These are phyloP conservation scores for Plasmodium vivax DNA, from an alignment of 169 alveolate genomes.

Conservation along the genomic window DNA sequence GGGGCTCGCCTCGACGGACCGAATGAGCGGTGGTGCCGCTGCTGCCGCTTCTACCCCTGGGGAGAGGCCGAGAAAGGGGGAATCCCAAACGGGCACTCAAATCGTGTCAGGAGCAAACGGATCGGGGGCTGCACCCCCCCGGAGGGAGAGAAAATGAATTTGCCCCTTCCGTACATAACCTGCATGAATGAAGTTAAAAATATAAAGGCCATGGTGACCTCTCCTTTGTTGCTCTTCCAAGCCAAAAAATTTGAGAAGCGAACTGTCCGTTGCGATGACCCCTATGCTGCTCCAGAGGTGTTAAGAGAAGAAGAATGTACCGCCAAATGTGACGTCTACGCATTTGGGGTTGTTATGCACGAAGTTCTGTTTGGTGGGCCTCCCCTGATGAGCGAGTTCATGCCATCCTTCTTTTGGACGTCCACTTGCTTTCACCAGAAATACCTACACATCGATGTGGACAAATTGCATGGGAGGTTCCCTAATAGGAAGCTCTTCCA, in stretches of 20 bases:
- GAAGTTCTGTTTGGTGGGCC: constrained; percentile 78
- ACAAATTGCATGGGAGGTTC: not conserved
- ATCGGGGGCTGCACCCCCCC: not conserved
- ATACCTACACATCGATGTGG: constrained; percentile 24
- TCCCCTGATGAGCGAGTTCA: constrained; percentile 12
- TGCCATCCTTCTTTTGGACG: constrained; percentile 18
- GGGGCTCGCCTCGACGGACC: too few species aligned
- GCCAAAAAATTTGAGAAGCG: not conserved
- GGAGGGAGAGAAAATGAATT: not conserved
- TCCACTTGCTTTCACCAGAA: constrained; percentile 18
- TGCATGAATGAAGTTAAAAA: not conserved
- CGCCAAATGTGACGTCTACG: constrained; percentile 85
- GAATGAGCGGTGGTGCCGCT: not conserved
- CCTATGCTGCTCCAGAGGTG: constrained; percentile 86
- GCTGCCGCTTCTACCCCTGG: too few species aligned
- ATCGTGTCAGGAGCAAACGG: not conserved
- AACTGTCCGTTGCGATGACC: not conserved
- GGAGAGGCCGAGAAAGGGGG: too few species aligned
- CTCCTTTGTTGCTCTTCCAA: not conserved
- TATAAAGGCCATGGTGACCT: not conserved
- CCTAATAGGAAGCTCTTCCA: not conserved
- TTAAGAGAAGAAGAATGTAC: constrained; percentile 82
- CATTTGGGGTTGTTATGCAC: constrained; percentile 87
- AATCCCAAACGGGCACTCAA: too few species aligned
- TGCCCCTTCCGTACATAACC: constrained; percentile 48